These are phyloP conservation scores for Moesziomyces sp. DNA, from an alignment of 1,284 basidiomycete genomes.

Conservation along the genomic window DNA sequence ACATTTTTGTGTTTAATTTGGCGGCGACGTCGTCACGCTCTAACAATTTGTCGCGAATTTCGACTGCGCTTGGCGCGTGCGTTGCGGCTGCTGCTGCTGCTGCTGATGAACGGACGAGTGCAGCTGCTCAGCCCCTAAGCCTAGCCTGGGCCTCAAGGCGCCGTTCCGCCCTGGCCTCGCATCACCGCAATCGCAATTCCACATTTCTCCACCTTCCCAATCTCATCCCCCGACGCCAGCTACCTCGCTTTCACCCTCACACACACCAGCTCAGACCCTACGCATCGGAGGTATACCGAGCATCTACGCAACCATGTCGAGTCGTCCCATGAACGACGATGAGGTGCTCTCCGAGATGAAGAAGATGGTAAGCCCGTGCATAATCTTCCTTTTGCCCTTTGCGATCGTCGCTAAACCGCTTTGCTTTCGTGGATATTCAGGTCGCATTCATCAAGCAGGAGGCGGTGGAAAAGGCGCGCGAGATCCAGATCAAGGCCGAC, in stretches of 20 bases:
- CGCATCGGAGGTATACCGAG: not conserved
- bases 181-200: not conserved
- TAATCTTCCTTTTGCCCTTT: not conserved
- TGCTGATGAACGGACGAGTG: too few species aligned
- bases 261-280: too few species aligned
- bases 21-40: too few species aligned
- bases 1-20: too few species aligned
- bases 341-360: slow-evolving; percentile 97
- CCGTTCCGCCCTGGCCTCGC: not conserved
- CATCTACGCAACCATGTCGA: slow-evolving; percentile 55
- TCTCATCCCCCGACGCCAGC: too few species aligned
- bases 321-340: slow-evolving; percentile 85
- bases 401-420: not conserved
- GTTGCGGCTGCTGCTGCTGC: not conserved
- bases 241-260: not conserved
- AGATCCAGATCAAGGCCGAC: slow-evolving; percentile 68
- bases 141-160: not conserved
- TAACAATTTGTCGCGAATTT: not conserved
- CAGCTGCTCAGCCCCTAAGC: slow-evolving; percentile 10
- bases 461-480: slow-evolving; percentile 66
- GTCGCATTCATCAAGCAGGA: slow-evolving; percentile 68
- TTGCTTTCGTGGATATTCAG: slow-evolving; percentile 9
- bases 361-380: slow-evolving; percentile 79
- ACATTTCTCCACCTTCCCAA: not conserved
- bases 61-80: slow-evolving; percentile 34